Base-by-base conservation (phyloP, 108 stramenopile genomes). In the Cyclostephanos tholiformis region DNA sequence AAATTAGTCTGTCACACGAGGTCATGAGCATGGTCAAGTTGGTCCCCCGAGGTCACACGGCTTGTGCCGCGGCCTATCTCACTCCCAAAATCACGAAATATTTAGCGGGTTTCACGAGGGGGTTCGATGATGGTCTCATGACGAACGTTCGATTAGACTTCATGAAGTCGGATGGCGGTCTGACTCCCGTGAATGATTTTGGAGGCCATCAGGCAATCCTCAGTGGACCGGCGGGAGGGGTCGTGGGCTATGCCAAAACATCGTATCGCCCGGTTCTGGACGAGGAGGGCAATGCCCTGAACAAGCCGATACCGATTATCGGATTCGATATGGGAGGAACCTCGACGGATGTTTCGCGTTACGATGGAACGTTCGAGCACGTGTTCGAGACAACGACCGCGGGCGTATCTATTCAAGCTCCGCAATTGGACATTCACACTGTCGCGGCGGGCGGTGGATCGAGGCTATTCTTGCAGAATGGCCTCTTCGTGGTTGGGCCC, bases 291-390 rank as follows among this genome's bases (percentile, higher is more conserved):
- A 79, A 58, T 26, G 71, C 79, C 13, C 29, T 27, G 57, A 74
- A 66, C 0, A 70, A 79, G 30, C 70, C 77, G 9, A 69, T 83
- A 49, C 91, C 98, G n/a, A 92, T 96, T 43, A 98, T 99, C 67
- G 99, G 99, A 48, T 98, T 98, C 75, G 99, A 99, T 77, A 98
- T 98, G 98, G 99, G 99, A 51, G 99, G 99, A 2, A 99, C 99
- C 0, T 89, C 86, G 41, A 99, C 97, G 2, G 98, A 98, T 78
- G 97, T 97, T 11, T 89, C 91, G 0, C 84, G 95, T 38, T 96
- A 92, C 62, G 97, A 87, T 44, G 98, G 97, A 2, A 59, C 65
- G 43, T 91, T 84, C 63, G 97, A 98, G 66, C 96, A 91, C 46
- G 97, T 98, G 1, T 98, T 97, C 74, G 98, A 98, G 82, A 97